Percentiles rank a stretch among this genome's conserved stretches.
Conservation (phyloP, 2,329 filamentous ascomycete genomes). For the Calonectria pseudoturangicola region DNA sequence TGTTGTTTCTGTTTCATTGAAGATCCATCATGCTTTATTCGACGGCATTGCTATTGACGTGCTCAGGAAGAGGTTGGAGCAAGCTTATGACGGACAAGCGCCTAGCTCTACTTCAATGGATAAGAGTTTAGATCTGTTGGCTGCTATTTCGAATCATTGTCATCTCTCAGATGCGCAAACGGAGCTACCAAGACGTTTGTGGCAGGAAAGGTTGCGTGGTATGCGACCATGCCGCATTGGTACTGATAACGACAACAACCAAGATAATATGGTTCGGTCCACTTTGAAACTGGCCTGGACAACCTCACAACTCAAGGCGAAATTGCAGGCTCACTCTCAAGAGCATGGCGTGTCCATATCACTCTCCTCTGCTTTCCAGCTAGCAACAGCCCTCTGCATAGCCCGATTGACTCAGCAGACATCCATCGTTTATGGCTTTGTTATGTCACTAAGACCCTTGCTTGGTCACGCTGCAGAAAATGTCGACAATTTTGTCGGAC, state of each 20-base stretch:
- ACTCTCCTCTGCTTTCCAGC: constrained; percentile 8
- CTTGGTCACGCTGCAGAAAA: not conserved
- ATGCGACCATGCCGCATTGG: not conserved
- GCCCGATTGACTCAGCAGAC: not conserved
- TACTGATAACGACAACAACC: not conserved
- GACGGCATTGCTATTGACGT: not conserved
- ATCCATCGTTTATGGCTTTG: not conserved
- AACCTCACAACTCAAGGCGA: not conserved
- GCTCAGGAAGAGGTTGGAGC: not conserved
- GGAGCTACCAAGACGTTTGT: not conserved
- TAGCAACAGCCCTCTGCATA: not conserved
- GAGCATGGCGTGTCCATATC: not conserved
- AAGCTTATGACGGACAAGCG: not conserved
- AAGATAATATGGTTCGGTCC: not conserved
- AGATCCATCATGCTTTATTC: constrained; percentile 6
- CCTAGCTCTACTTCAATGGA: not conserved
- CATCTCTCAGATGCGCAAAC: not conserved
- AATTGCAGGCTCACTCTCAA: not conserved
- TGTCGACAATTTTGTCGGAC: not conserved
- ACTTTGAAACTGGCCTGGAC: not conserved
- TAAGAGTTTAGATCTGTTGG: not conserved
- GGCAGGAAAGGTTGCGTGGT: not conserved
- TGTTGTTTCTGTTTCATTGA: not conserved
- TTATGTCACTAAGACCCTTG: constrained; percentile 6
- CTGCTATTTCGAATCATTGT: not conserved